Evolutionary conservation across 257 asterid species (phyloP).

Genomic region (Datura wrightii): DNA sequence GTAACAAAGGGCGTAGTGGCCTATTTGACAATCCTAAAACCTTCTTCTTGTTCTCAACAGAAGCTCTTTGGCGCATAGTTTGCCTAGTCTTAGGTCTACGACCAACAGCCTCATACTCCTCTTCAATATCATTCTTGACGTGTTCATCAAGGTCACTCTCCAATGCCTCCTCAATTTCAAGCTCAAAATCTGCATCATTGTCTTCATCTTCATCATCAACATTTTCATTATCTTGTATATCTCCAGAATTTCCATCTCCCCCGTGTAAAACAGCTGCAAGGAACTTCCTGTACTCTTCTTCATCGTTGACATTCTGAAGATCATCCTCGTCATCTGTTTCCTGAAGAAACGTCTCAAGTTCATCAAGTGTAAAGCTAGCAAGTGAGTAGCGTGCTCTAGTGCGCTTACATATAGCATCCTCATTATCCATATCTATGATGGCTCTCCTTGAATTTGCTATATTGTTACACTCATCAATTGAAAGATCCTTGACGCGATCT

Average conservation of each 20-base stretch:
- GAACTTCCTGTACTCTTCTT: conserved; percentile 85
- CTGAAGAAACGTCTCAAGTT: conserved; percentile 96
- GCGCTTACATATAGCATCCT: conserved; percentile 89
- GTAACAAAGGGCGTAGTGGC: conserved; percentile 83
- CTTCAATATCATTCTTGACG: conserved; percentile 50
- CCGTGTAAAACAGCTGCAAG: conserved; percentile 90
- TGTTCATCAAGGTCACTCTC: conserved; percentile 89
- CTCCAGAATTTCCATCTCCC: conserved; percentile 59
- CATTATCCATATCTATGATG: conserved; percentile 54
- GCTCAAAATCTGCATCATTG: conserved; percentile 99
- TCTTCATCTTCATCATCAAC: conserved; percentile 96
- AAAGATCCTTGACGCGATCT: conserved; percentile 37
- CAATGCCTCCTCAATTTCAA: conserved; percentile 95
- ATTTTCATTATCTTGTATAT: conserved; percentile 59
- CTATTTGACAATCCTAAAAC: conserved; percentile 59
- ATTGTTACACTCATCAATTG: conserved; percentile 40
- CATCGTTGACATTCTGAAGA: conserved; percentile 89
- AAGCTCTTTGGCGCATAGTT: conserved; percentile 64
- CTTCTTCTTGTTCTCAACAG: conserved; percentile 55
- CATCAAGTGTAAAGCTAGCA: conserved; percentile 89
- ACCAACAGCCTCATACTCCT: conserved; percentile 38
- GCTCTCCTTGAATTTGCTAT: conserved; percentile 45
- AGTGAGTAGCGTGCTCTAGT: conserved; percentile 99
- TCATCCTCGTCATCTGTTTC: conserved; percentile 98
- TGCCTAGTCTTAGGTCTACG: conserved; percentile 67